Conservation (phyloP, 2,329 filamentous ascomycete species). For the Xylaria digitata region DNA sequence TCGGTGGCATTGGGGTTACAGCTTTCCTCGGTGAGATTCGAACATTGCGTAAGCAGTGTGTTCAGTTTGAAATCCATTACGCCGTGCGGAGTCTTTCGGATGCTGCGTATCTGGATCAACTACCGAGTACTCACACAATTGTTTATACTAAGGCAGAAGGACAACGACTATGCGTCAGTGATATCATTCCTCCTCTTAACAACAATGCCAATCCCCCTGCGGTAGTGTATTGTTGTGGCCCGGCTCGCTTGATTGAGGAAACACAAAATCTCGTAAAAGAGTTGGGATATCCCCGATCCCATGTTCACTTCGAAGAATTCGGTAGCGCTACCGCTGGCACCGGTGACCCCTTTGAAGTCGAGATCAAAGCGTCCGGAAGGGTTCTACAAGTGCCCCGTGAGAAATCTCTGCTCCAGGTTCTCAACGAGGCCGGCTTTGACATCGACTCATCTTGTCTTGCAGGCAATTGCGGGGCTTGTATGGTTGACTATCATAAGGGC, state of each 20-base stretch:
- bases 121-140: slow-evolving; percentile 43
- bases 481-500: slow-evolving; percentile 47
- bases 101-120: slow-evolving; percentile 45
- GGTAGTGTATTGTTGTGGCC: slow-evolving; percentile 51
- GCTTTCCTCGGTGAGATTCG: slow-evolving; percentile 47
- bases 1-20: slow-evolving; percentile 50
- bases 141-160: slow-evolving; percentile 47
- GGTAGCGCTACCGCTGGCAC: slow-evolving; percentile 45
- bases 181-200: slow-evolving; percentile 50
- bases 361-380: slow-evolving; percentile 43
- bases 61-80: slow-evolving; percentile 47
- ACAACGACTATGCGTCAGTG: slow-evolving; percentile 49
- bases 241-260: slow-evolving; percentile 42
- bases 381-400: slow-evolving; percentile 45
- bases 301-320: slow-evolving; percentile 48
- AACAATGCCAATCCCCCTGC: slow-evolving; percentile 41
- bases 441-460: slow-evolving; percentile 50
- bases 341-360: slow-evolving; percentile 49
- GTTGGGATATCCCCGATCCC: slow-evolving; percentile 44
- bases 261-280: slow-evolving; percentile 39
- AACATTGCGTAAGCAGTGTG: slow-evolving; percentile 33
- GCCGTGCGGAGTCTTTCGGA: slow-evolving; percentile 46
- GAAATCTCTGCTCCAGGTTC: slow-evolving; percentile 49
- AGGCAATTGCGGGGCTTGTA: slow-evolving; percentile 50
- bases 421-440: slow-evolving; percentile 50